Conservation (phyloP, 345 rosid genomes). For the Aegle marmelos region DNA sequence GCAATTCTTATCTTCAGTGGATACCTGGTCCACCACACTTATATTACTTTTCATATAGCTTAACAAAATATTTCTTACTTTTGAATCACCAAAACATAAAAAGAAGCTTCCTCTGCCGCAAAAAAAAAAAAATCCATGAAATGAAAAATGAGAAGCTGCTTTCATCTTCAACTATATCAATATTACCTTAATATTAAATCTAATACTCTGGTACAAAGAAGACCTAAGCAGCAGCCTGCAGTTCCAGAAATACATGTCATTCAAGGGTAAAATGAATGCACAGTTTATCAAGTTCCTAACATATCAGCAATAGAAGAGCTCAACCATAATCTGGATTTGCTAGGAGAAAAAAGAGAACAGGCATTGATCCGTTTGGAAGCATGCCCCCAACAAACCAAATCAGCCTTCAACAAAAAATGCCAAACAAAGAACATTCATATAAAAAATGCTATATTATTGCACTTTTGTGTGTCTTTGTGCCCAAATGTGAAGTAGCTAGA, state of each 20-base stretch:
- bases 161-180: neutral
- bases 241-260: neutral
- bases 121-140: neutral
- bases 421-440: too few species aligned
- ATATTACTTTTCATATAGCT: too few species aligned
- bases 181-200: conserved; percentile 10
- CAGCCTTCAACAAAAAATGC: too few species aligned
- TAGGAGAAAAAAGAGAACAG: too few species aligned
- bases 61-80: too few species aligned
- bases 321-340: too few species aligned
- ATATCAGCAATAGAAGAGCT: too few species aligned
- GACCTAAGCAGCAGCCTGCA: conserved; percentile 27
- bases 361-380: too few species aligned
- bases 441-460: neutral
- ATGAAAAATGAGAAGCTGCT: neutral
- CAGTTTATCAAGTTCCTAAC: neutral
- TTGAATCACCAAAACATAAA: neutral
- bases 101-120: neutral
- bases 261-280: conserved; percentile 4
- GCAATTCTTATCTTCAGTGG: too few species aligned
- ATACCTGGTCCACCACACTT: neutral
- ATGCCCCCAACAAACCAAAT: too few species aligned
- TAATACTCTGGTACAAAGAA: neutral
- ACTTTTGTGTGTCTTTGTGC: neutral
- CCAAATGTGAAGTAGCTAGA: neutral